phyloP scores from a whole-genome alignment of 371 early-diverging fungal genomes.

The Syncephalastrum monosporum region DNA sequence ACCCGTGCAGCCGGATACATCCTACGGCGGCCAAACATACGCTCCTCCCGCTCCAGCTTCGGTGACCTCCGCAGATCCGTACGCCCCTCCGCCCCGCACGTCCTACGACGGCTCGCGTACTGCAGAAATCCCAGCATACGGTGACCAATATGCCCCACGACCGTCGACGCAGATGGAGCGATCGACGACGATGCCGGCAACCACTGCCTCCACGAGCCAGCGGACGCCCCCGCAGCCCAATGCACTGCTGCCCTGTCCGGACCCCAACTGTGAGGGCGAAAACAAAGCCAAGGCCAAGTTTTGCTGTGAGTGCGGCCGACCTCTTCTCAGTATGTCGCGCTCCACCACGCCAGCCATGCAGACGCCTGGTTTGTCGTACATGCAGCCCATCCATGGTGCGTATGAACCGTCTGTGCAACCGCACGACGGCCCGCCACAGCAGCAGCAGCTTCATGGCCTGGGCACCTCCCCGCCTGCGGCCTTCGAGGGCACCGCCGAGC shows the following conservation, averaged over 20 bases:
- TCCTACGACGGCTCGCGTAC: neutral
- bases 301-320: conserved; percentile 71
- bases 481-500: neutral
- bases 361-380: neutral
- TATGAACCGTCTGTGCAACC: neutral
- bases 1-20: neutral
- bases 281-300: conserved; percentile 69
- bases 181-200: conserved; percentile 21
- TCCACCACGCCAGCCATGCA: conserved; percentile 39
- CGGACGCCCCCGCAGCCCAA: conserved; percentile 29
- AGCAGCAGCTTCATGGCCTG: conserved; percentile 4
- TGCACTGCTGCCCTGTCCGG: conserved; percentile 49
- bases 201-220: conserved; percentile 21
- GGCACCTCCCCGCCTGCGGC: conserved; percentile 7
- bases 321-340: conserved; percentile 44
- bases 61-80: conserved; percentile 3
- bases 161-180: conserved; percentile 4
- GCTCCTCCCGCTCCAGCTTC: conserved; percentile 3
- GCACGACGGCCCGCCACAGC: neutral
- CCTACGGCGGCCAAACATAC: neutral
- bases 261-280: conserved; percentile 58
- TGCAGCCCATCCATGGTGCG: neutral
- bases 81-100: neutral
- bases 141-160: neutral
- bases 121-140: neutral